Evolutionary conservation across 2,329 filamentous ascomycete genomes (phyloP).

Genomic region (Aspergillus ochraceoroseus): DNA sequence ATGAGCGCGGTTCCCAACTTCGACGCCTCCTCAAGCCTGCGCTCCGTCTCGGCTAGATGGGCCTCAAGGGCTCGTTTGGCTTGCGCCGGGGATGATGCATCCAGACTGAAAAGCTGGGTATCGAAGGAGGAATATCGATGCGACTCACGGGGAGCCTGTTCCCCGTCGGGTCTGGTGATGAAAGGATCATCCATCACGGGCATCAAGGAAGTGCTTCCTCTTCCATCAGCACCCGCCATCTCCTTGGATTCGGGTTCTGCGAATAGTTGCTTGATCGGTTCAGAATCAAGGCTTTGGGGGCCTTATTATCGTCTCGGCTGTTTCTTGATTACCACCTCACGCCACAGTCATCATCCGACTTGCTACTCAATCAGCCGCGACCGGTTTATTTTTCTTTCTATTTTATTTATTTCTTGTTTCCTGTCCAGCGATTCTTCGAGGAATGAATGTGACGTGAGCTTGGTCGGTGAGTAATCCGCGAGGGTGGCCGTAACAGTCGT

Average conservation of each 20-base stretch:
- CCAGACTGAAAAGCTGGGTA: constrained; percentile 69
- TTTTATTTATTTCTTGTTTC: no score
- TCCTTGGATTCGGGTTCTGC: constrained; percentile 13
- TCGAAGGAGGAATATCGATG: constrained; percentile 82
- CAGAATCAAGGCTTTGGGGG: no score
- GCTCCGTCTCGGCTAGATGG: constrained; percentile 86
- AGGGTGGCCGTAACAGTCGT: constrained; percentile 10
- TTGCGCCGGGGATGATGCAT: constrained; percentile 77
- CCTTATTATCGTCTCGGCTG: constrained; percentile 26
- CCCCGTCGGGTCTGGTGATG: constrained; percentile 45
- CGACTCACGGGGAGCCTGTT: constrained; percentile 40
- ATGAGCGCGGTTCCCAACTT: constrained; percentile 82
- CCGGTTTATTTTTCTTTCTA: no score
- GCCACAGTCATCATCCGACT: constrained; percentile 30
- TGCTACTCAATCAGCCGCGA: constrained; percentile 13
- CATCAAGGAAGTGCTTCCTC: constrained; percentile 19
- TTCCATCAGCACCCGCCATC: constrained; percentile 12
- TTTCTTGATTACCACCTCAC: constrained; percentile 21
- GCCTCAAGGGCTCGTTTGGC: constrained; percentile 84
- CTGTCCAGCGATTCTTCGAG: constrained; percentile 36
- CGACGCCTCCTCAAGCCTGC: constrained; percentile 83
- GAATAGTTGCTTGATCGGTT: constrained; percentile 15
- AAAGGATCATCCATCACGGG: constrained; percentile 54
- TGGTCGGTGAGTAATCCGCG: constrained; percentile 9
- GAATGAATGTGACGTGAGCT: constrained; percentile 7